Conservation (phyloP, 2,329 filamentous ascomycete genomes). For the Corinectria fuckeliana region DNA sequence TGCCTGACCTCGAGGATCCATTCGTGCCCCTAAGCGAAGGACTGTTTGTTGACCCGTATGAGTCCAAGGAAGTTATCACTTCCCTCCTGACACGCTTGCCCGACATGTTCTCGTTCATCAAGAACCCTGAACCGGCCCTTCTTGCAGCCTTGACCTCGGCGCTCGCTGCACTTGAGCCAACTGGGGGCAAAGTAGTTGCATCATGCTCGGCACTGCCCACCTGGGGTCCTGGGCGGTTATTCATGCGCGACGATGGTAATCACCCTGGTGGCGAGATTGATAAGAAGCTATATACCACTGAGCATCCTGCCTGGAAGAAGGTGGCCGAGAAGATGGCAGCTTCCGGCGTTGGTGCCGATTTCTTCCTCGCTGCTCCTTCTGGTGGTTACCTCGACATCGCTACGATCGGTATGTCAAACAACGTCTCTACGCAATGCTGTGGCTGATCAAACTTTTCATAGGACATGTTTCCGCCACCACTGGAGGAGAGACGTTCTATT, state of each 20-base stretch:
- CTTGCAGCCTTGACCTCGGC: constrained; percentile 85
- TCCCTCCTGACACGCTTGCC: constrained; percentile 86
- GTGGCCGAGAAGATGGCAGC: constrained; percentile 87
- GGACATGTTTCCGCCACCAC: constrained; percentile 86
- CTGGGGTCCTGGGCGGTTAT: constrained; percentile 85
- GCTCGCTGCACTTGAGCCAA: constrained; percentile 80
- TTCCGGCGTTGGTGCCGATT: constrained; percentile 85
- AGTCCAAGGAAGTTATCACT: constrained; percentile 85
- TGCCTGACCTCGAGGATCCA: constrained; percentile 96
- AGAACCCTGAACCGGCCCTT: constrained; percentile 89
- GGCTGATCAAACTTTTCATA: constrained; percentile 40
- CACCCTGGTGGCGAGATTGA: constrained; percentile 86
- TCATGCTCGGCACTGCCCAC: constrained; percentile 88
- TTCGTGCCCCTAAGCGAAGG: constrained; percentile 92
- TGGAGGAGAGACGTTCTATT: constrained; percentile 96
- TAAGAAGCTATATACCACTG: constrained; percentile 89
- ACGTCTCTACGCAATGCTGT: background rate
- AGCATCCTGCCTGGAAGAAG: constrained; percentile 88
- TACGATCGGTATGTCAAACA: constrained; percentile 71
- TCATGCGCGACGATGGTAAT: constrained; percentile 87
- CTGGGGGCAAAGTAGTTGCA: constrained; percentile 91
- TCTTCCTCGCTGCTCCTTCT: constrained; percentile 90
- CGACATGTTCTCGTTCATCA: constrained; percentile 83
- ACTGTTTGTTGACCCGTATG: constrained; percentile 91
- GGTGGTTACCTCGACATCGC: constrained; percentile 93